Conservation (phyloP, 75 land plant species). For the Adiantum capillusveneris region DNA sequence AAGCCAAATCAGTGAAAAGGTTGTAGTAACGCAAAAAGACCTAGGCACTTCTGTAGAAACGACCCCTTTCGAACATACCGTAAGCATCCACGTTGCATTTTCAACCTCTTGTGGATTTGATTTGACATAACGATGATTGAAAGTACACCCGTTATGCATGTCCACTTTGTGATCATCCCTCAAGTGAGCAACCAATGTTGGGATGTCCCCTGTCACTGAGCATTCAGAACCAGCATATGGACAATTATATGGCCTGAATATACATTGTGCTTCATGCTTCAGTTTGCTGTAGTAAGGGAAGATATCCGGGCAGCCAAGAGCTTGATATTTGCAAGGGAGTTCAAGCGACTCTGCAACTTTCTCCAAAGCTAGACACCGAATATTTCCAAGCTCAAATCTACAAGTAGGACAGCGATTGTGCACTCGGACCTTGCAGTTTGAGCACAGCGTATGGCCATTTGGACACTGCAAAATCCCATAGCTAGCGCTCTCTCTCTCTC, state of each 20-base stretch:
- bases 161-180: conserved; percentile 62
- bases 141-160: conserved; percentile 62
- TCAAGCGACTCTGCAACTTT: conserved; percentile 59
- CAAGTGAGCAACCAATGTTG: conserved; percentile 43
- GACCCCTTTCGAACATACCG: no score
- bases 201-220: conserved; percentile 50
- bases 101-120: conserved; percentile 61
- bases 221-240: conserved; percentile 67
- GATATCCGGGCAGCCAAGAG: conserved; percentile 43
- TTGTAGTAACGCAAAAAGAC: no score
- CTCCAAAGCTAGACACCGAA: conserved; percentile 50
- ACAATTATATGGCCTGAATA: conserved; percentile 54
- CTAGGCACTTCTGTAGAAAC: no score
- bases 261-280: conserved; percentile 52
- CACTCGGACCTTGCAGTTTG: conserved; percentile 47
- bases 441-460: conserved; percentile 54
- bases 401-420: conserved; percentile 59
- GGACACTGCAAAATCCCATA: conserved; percentile 40
- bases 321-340: conserved; percentile 50
- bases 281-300: conserved; percentile 53
- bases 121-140: conserved; percentile 58
- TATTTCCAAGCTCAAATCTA: conserved; percentile 46
- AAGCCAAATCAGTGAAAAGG: no score
- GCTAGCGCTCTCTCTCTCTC: not conserved
- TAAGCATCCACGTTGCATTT: conserved; percentile 67